These are phyloP conservation scores for Clonostachys rhizophaga DNA, from an alignment of 2,329 filamentous ascomycete species.

Conservation along the genomic window DNA sequence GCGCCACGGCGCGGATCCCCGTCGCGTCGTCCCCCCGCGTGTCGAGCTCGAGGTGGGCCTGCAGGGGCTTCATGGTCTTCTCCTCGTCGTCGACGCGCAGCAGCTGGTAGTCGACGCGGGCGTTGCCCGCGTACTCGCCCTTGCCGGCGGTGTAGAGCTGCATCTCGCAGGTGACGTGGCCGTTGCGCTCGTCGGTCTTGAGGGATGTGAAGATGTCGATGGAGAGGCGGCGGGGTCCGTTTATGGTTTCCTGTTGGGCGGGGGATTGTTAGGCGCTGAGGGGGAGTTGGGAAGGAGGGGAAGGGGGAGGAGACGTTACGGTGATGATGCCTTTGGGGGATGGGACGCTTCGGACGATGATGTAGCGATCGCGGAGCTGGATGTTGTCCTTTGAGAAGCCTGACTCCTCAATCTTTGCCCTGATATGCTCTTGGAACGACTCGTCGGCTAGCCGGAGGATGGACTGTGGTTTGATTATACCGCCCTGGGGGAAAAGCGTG, in stretches of 20 bases:
- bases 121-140: conserved; percentile 9
- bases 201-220: conserved; percentile 14
- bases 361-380: not conserved
- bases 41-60: too few relatives aligned
- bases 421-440: not conserved
- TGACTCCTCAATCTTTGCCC: not conserved
- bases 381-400: not conserved
- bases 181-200: not conserved
- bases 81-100: not conserved
- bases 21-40: too few relatives aligned
- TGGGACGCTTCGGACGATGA: not conserved
- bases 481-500: not conserved
- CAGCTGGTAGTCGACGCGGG: conserved; percentile 5
- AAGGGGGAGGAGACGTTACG: not conserved
- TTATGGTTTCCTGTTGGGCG: conserved; percentile 12
- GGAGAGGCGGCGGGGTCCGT: conserved; percentile 11
- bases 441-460: not conserved
- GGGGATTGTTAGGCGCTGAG: too few relatives aligned
- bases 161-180: conserved; percentile 4
- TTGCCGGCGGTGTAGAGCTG: conserved; percentile 14
- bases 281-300: conserved; percentile 2
- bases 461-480: not conserved
- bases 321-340: not conserved
- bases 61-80: not conserved
- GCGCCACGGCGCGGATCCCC: not conserved